phyloP scores from a whole-genome alignment of 495 filamentous ascomycete species.

The Neurospora cerealis region DNA sequence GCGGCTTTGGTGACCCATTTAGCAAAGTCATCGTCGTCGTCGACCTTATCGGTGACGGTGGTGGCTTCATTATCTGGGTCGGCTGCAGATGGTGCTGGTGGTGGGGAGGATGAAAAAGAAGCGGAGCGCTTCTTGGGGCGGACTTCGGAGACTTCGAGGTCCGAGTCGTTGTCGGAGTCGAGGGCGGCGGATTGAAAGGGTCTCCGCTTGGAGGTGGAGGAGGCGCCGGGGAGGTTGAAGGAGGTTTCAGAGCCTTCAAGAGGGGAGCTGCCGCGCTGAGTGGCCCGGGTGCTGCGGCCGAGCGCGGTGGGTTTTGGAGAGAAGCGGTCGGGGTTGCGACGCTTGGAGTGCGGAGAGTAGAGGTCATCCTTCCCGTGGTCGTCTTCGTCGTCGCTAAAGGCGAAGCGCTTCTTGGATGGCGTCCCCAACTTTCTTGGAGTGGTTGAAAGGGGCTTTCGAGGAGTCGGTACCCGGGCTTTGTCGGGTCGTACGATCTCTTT shows the following conservation, averaged over 20 bases:
- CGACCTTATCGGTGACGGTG: conserved; percentile 38
- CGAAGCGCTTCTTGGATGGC: neutral
- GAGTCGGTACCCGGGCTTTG: neutral
- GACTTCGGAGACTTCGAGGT: neutral
- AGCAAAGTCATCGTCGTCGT: conserved; percentile 72
- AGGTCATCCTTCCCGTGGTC: neutral
- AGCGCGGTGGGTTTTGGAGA: neutral
- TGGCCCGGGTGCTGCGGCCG: neutral
- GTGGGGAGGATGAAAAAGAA: neutral
- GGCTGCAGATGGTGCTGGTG: neutral
- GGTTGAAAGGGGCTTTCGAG: neutral
- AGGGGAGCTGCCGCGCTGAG: neutral
- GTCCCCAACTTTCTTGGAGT: neutral
- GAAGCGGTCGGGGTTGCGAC: neutral
- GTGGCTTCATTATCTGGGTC: neutral
- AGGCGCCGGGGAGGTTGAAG: neutral
- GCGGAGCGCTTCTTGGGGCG: neutral
- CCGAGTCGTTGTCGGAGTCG: neutral
- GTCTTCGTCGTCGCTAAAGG: neutral
- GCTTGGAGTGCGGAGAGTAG: neutral
- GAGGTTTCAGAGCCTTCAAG: neutral
- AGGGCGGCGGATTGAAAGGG: neutral
- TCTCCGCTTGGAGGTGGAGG: neutral
- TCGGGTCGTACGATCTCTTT: conserved; percentile 13
- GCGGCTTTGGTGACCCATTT: conserved; percentile 14